A percentile compares a stretch with the other conserved stretches of the same genome.
These are phyloP conservation scores for Saccharum officinarum DNA, from an alignment of 176 grass and related monocot genomes.

Conservation along the genomic window DNA sequence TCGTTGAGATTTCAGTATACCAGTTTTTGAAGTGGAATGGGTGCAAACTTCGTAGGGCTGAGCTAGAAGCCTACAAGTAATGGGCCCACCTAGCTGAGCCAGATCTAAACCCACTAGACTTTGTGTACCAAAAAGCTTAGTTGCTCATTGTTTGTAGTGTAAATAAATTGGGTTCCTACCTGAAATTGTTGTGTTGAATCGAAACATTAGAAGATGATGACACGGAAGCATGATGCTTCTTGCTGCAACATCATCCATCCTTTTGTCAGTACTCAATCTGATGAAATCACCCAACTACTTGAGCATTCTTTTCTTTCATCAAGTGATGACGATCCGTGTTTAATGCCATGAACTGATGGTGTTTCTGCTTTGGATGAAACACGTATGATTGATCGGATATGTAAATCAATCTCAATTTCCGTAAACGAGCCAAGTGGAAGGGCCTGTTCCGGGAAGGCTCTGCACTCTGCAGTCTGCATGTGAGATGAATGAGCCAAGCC, in stretches of 20 bases:
- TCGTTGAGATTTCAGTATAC: neutral
- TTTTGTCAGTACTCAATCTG: too few relatives aligned
- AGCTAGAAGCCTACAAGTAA: neutral
- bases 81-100: neutral
- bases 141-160: too few relatives aligned
- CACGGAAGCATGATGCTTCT: neutral
- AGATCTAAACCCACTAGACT: too few relatives aligned
- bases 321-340: neutral
- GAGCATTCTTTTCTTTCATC: neutral
- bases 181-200: neutral
- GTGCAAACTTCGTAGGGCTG: neutral
- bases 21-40: neutral
- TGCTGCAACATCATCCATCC: neutral
- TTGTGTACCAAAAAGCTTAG: too few relatives aligned
- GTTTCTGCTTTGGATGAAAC: constrained; percentile 2
- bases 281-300: neutral
- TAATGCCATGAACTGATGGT: neutral
- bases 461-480: constrained; percentile 5
- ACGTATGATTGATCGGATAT: neutral
- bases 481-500: neutral
- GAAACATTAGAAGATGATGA: neutral
- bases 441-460: neutral
- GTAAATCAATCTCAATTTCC: neutral
- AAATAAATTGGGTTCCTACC: too few relatives aligned
- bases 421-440: neutral